phyloP scores from a whole-genome alignment of 805 yeast genomes.

The Lachancea sp. region DNA sequence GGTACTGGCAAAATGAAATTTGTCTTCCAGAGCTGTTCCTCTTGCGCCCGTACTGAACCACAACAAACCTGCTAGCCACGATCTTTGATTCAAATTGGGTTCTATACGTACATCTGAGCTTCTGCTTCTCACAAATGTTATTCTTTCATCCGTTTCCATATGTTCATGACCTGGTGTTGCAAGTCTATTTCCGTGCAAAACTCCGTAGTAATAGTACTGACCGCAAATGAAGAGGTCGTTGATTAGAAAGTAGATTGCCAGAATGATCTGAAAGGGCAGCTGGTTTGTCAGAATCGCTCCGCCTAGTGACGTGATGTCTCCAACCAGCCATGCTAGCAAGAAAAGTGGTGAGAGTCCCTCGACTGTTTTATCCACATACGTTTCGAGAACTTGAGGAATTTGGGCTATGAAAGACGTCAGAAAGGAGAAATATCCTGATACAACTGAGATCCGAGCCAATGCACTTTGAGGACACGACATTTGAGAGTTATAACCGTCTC shows the following conservation, averaged over 20 bases:
- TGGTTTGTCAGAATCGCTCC: slow-evolving; percentile 79
- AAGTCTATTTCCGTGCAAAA: slow-evolving; percentile 27
- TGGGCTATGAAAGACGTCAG: slow-evolving; percentile 43
- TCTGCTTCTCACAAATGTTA: slow-evolving; percentile 9
- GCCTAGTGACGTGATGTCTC: slow-evolving; percentile 44
- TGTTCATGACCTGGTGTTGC: slow-evolving; percentile 33
- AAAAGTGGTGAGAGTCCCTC: slow-evolving; percentile 53
- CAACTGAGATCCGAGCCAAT: slow-evolving; percentile 29
- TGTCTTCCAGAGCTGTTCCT: slow-evolving; percentile 2
- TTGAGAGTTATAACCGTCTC: not conserved
- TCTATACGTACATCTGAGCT: slow-evolving; percentile 4
- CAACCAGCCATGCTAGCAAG: slow-evolving; percentile 40
- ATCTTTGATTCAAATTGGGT: not conserved
- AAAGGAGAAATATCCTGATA: slow-evolving; percentile 41
- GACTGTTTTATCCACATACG: slow-evolving; percentile 50
- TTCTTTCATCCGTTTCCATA: slow-evolving; percentile 15
- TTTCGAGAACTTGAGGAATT: slow-evolving; percentile 52
- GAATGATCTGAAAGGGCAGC: slow-evolving; percentile 67
- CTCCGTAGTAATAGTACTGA: slow-evolving; percentile 66
- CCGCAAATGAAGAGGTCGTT: slow-evolving; percentile 62
- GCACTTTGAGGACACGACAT: slow-evolving; percentile 12
- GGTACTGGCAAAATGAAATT: not conserved
- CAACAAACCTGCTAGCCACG: slow-evolving; percentile 9
- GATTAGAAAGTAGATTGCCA: slow-evolving; percentile 66
- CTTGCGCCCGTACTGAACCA: slow-evolving; percentile 2